Conservation (phyloP, 2,329 filamentous ascomycete genomes). For the Penicillium sp. region DNA sequence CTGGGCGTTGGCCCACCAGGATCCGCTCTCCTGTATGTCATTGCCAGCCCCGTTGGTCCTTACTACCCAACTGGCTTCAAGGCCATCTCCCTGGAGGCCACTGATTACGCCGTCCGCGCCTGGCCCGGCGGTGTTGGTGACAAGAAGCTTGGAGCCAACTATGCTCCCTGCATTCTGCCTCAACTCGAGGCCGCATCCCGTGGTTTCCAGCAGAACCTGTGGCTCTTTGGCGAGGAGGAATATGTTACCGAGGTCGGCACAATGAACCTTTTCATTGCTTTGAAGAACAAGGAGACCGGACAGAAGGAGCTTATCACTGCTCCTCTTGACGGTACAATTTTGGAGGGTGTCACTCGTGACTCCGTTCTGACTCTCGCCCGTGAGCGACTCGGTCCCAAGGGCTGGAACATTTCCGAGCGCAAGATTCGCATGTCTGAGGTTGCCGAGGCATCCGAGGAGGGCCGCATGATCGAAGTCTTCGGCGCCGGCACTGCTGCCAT, state of each 20-base stretch:
- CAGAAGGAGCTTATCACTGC: conserved; percentile 93
- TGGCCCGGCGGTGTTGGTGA: conserved; percentile 98
- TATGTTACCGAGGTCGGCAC: conserved; percentile 96
- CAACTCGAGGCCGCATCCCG: conserved; percentile 87
- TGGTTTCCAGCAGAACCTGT: conserved; percentile 97
- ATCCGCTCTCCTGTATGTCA: conserved; percentile 88
- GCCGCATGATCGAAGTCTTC: conserved; percentile 87
- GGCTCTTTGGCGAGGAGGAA: conserved; percentile 94
- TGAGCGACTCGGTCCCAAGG: conserved; percentile 77
- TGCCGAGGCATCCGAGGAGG: conserved; percentile 76
- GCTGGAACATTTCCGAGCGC: conserved; percentile 84
- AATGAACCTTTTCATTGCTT: conserved; percentile 94
- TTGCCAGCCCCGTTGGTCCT: conserved; percentile 92
- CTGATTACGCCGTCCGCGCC: conserved; percentile 91
- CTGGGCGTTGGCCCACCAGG: conserved; percentile 90
- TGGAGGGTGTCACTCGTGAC: conserved; percentile 92
- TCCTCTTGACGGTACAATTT: conserved; percentile 91
- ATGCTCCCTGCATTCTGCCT: conserved; percentile 97
- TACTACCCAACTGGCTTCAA: conserved; percentile 99
- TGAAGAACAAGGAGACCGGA: conserved; percentile 82
- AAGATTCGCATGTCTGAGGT: conserved; percentile 91
- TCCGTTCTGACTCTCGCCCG: conserved; percentile 82
- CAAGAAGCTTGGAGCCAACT: conserved; percentile 98
- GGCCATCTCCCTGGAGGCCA: conserved; percentile 91
- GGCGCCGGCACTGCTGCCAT: conserved; percentile 92